Evolutionary conservation across 208 protist genomes (phyloP), one percentile per base, ranked within the genome.

Genomic region (Acanthamoeba lenticulata): DNA sequence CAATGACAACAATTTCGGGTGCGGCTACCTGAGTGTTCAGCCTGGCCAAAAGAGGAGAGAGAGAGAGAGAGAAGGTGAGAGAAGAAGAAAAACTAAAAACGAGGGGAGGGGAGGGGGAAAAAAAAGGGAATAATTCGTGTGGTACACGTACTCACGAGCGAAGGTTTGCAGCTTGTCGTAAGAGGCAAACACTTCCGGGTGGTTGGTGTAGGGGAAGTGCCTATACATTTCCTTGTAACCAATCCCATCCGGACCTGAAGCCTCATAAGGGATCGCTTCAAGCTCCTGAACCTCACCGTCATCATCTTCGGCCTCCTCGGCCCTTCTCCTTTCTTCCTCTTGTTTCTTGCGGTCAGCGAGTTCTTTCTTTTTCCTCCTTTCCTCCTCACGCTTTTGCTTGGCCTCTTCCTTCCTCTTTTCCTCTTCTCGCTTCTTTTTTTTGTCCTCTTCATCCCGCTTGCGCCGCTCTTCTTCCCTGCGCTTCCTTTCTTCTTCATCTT

Each of bases 121-220:
- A 52, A 52, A 5, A 52, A n/a, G n/a, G n/a, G n/a, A n/a, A n/a
- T 19, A 88, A 36, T 60, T 81, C 27, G 62, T n/a, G n/a, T n/a
- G n/a, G n/a, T n/a, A 29, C 19, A 91, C 69, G 49, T 94, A 96
- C 95, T 96, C 95, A 79, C 95, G 94, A 38, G 95, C 92, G 42
- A 94, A 96, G 36, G 45, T 83, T 88, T 96, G 95, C 32, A 96
- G 72, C 79, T 95, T 95, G 62, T 96, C 94, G 88, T 96, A 96
- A 9, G 94, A 65, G 62, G 49, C 29, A 52, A 95, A 96, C 17
- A 96, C 95, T 49, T 96, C 67, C 27, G 89, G 89, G 34, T 67
- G 47, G 89, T 93, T 42, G 40, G 62, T 81, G 44, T 57, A 95
- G 62, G 72, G 72, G 93, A 89, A 94, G 29, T 69, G 13, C 29